A percentile compares a stretch with the other conserved stretches of the same genome.
These are phyloP conservation scores for Metarhizium guizhouense DNA, from an alignment of 2,329 filamentous ascomycete genomes.

Conservation along the genomic window DNA sequence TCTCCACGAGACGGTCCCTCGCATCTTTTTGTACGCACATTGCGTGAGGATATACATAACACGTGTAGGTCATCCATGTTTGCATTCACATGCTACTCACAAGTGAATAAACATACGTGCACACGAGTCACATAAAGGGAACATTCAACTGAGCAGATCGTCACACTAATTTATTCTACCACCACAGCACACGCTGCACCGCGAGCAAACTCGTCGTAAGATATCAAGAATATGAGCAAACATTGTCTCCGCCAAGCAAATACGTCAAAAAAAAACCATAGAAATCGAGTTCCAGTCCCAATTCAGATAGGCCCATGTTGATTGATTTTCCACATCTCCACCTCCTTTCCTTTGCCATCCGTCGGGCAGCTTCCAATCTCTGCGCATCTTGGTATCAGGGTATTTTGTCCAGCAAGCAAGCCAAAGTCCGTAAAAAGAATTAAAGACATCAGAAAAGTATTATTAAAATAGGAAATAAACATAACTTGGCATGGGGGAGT, in stretches of 20 bases:
- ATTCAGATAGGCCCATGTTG: background rate
- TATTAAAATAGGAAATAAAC: background rate
- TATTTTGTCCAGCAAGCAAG: background rate
- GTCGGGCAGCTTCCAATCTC: background rate
- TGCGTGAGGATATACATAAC: no score
- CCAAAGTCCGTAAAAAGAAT: background rate
- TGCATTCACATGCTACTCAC: no score
- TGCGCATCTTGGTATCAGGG: background rate
- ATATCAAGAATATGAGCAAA: background rate
- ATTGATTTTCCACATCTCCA: background rate
- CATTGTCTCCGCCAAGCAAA: background rate
- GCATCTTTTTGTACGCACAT: no score
- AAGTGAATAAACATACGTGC: background rate
- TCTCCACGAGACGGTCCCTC: no score
- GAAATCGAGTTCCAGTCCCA: background rate
- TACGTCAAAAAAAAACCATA: background rate
- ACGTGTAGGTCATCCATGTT: no score
- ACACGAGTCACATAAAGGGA: background rate
- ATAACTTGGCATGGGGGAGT: background rate
- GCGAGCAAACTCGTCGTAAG: background rate
- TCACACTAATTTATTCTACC: background rate
- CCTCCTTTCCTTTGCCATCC: background rate
- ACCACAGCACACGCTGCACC: background rate
- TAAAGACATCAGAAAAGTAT: no score
- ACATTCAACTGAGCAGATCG: background rate